Evolutionary conservation across 768 basidiomycete genomes (phyloP).

Genomic region (Coprinopsis sp.): DNA sequence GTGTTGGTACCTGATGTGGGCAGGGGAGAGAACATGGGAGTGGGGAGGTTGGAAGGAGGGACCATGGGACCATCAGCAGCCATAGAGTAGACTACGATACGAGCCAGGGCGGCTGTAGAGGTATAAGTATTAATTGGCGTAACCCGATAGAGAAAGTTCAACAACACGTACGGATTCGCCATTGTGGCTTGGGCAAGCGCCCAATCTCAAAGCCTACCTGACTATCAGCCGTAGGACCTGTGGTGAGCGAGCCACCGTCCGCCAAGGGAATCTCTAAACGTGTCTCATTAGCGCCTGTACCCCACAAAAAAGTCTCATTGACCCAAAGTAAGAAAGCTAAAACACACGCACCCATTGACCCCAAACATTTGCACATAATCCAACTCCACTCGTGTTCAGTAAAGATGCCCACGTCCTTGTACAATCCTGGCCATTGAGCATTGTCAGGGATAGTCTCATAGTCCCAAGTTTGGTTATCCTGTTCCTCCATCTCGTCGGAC

Average conservation of each 20-base stretch:
- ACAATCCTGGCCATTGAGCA: constrained; percentile 76
- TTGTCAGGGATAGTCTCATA: too few relatives aligned
- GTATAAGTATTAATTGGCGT: constrained; percentile 9
- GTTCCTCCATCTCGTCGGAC: too few relatives aligned
- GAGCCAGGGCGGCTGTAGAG: constrained; percentile 65
- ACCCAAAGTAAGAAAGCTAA: too few relatives aligned
- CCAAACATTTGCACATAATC: constrained; percentile 85
- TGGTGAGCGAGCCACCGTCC: constrained; percentile 69
- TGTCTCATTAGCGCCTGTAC: constrained; percentile 6
- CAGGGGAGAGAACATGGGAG: constrained; percentile 70
- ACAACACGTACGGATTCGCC: constrained; percentile 60
- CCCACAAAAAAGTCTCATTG: constrained; percentile 3
- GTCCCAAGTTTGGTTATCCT: too few relatives aligned
- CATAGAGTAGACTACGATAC: constrained; percentile 89
- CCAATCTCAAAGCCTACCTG: constrained; percentile 71
- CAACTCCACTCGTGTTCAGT: constrained; percentile 79
- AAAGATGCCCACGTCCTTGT: constrained; percentile 84
- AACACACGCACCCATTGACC: constrained; percentile 63
- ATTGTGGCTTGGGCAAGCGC: constrained; percentile 64
- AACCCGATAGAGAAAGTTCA: constrained; percentile 11
- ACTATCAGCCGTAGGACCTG: constrained; percentile 70
- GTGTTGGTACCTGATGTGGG: constrained; percentile 56
- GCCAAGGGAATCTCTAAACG: constrained; percentile 63
- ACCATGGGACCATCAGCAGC: constrained; percentile 54
- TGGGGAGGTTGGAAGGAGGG: constrained; percentile 58